phyloP scores from a whole-genome alignment of 495 filamentous ascomycete genomes.

The Pyrenula massariospora region DNA sequence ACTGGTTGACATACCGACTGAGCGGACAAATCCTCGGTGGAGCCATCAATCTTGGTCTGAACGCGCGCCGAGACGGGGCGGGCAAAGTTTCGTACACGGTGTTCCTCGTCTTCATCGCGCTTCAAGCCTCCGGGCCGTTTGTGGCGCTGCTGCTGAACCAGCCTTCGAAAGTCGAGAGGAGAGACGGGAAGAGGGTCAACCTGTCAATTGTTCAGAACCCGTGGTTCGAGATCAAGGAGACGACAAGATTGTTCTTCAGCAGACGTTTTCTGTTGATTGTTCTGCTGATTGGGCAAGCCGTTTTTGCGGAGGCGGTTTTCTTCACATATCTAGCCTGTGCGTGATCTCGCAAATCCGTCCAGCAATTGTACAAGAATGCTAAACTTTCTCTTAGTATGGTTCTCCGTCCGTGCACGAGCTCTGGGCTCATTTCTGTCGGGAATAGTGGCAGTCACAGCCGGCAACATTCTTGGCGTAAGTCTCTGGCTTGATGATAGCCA shows the following conservation, averaged over 20 bases:
- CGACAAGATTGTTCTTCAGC: constrained; percentile 34
- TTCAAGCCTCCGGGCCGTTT: constrained; percentile 45
- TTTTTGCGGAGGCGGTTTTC: constrained; percentile 50
- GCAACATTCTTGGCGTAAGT: constrained; percentile 39
- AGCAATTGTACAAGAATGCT: not conserved
- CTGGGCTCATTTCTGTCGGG: constrained; percentile 51
- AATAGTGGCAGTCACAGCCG: constrained; percentile 42
- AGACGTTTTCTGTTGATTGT: constrained; percentile 44
- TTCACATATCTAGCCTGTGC: constrained; percentile 40
- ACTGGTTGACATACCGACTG: constrained; percentile 51
- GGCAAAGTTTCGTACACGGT: constrained; percentile 52
- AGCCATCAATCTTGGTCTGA: constrained; percentile 50
- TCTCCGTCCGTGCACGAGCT: constrained; percentile 49
- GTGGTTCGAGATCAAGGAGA: constrained; percentile 39
- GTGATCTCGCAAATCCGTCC: not conserved
- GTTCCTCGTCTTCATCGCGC: constrained; percentile 47
- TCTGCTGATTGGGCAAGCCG: constrained; percentile 47
- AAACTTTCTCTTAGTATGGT: constrained; percentile 29
- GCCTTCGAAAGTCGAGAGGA: constrained; percentile 42
- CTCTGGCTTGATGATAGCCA: not conserved
- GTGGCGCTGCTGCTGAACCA: constrained; percentile 39
- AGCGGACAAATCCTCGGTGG: constrained; percentile 54
- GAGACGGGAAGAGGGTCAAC: constrained; percentile 40
- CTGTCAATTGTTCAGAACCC: constrained; percentile 33
- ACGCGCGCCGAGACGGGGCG: constrained; percentile 34